A percentile compares a stretch with the other conserved stretches of the same genome.
phyloP scores from a whole-genome alignment of 1,284 basidiomycete genomes.

The Neolentinus lepideus region DNA sequence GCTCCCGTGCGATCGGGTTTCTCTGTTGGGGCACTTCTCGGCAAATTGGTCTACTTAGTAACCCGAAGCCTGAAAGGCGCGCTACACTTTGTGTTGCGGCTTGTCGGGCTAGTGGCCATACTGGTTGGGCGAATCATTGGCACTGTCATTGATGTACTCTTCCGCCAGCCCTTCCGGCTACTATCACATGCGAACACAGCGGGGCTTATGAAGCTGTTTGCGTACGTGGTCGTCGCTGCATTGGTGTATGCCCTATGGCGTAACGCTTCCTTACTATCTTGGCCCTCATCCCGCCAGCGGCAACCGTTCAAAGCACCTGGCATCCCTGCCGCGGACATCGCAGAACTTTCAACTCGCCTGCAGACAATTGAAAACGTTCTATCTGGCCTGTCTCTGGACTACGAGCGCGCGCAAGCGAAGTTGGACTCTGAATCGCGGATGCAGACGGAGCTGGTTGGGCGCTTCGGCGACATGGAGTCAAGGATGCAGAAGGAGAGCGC shows the following conservation, averaged over 20 bases:
- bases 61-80: constrained; percentile 18
- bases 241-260: constrained; percentile 34
- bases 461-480: constrained; percentile 48
- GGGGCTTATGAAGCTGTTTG: constrained; percentile 25
- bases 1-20: constrained; percentile 20
- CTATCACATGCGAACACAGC: constrained; percentile 22
- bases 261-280: constrained; percentile 22
- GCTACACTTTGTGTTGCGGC: constrained; percentile 16
- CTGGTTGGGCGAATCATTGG: constrained; percentile 36
- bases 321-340: constrained; percentile 56
- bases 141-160: constrained; percentile 32
- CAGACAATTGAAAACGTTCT: constrained; percentile 57
- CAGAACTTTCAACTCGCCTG: constrained; percentile 65
- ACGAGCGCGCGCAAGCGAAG: constrained; percentile 38
- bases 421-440: constrained; percentile 43
- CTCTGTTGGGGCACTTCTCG: constrained; percentile 41
- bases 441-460: constrained; percentile 42
- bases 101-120: constrained; percentile 27
- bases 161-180: constrained; percentile 38
- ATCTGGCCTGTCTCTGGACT: constrained; percentile 46
- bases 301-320: constrained; percentile 39
- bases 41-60: constrained; percentile 33
- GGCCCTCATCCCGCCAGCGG: constrained; percentile 19
- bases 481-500: constrained; percentile 47
- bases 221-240: constrained; percentile 33